Percentiles rank a stretch among this genome's conserved stretches.
Conservation (phyloP, 2,329 filamentous ascomycete genomes). For the Fusarium cyanostomum region DNA sequence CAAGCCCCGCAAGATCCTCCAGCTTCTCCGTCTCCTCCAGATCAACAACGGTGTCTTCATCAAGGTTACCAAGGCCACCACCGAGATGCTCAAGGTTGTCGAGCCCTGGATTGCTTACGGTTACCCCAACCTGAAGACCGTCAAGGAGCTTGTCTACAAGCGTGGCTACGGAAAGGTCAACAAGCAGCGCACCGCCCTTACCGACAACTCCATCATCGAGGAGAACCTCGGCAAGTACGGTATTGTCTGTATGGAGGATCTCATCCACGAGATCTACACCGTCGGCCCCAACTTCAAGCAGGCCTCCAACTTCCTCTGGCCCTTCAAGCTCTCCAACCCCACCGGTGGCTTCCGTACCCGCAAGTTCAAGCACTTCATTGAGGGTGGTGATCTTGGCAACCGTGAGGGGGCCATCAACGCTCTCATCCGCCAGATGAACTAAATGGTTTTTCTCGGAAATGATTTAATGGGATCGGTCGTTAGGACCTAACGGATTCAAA, state of each 20-base stretch:
- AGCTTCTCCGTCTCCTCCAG: constrained; percentile 98
- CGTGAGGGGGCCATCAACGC: constrained; percentile 98
- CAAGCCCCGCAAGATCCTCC: constrained; percentile 99
- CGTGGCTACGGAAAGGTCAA: constrained; percentile 98
- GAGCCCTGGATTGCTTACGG: constrained; percentile 99
- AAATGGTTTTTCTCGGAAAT: constrained; percentile 49
- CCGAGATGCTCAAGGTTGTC: constrained; percentile 97
- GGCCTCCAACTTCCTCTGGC: constrained; percentile 99
- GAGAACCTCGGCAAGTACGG: constrained; percentile 96
- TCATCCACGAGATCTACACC: constrained; percentile 99
- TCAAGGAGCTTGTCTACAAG: constrained; percentile 99
- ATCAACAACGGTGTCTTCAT: constrained; percentile 99
- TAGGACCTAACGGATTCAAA: constrained; percentile 44
- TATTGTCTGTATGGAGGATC: constrained; percentile 99
- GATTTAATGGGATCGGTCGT: constrained; percentile 41
- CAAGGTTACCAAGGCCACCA: constrained; percentile 95
- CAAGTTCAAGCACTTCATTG: constrained; percentile 99
- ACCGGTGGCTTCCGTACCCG: constrained; percentile 93
- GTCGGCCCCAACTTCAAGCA: constrained; percentile 99
- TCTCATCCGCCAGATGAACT: constrained; percentile 99
- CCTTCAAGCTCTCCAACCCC: constrained; percentile 99
- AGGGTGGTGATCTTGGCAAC: constrained; percentile 99
- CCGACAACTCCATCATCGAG: constrained; percentile 98
- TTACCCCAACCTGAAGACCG: constrained; percentile 99
- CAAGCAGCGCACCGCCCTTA: constrained; percentile 96